Evolutionary conservation across 2,329 filamentous ascomycete genomes (phyloP).

Genomic region (Penicillium sp.): DNA sequence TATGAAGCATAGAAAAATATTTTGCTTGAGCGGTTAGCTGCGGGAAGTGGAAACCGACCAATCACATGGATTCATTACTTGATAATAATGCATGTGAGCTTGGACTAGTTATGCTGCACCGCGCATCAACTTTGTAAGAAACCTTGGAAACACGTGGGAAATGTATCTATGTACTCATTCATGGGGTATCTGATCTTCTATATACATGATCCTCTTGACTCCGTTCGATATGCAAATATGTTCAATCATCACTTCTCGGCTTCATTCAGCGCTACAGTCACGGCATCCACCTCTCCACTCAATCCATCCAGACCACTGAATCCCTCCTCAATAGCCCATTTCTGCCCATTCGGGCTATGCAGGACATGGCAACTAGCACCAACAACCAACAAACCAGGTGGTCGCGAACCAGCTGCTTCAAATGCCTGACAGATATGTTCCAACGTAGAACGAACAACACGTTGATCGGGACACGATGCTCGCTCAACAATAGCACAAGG

Average conservation of each 20-base stretch:
- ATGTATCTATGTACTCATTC: neutral
- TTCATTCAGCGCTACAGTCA: conserved; percentile 2
- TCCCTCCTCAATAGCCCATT: conserved; percentile 86
- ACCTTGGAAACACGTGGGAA: neutral
- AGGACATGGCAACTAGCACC: conserved; percentile 81
- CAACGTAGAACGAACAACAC: conserved; percentile 85
- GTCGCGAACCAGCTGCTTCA: conserved; percentile 83
- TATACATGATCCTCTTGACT: conserved; percentile 18
- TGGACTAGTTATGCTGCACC: neutral
- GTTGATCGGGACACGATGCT: conserved; percentile 90
- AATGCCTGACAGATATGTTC: conserved; percentile 77
- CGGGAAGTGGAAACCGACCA: neutral
- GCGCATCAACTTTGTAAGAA: neutral
- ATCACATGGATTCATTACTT: neutral
- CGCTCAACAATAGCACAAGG: conserved; percentile 92
- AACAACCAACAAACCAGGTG: conserved; percentile 84
- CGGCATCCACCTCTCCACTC: conserved; percentile 25
- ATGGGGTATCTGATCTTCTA: conserved; percentile 24
- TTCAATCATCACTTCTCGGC: conserved; percentile 12
- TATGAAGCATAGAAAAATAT: neutral
- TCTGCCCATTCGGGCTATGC: conserved; percentile 57
- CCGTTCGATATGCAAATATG: conserved; percentile 8
- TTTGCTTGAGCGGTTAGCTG: neutral
- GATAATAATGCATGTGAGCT: neutral
- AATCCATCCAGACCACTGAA: conserved; percentile 70